These are phyloP conservation scores for Lanmaoa pseudosensibilis DNA, from an alignment of 768 basidiomycete genomes.

Conservation along the genomic window DNA sequence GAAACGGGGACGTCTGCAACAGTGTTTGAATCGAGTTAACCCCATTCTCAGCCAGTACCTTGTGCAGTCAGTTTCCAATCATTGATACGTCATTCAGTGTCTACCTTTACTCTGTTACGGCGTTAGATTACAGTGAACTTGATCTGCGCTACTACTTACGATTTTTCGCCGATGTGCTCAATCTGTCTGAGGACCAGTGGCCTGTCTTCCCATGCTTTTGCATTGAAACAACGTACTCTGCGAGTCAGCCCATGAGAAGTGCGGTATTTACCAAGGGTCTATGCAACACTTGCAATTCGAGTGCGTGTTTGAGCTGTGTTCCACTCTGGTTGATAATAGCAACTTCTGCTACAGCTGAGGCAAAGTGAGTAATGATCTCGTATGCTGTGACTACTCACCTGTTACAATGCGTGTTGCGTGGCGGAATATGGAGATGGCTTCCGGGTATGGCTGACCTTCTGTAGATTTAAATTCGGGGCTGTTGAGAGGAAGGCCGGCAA, in stretches of 20 bases:
- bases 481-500: slow-evolving; percentile 70
- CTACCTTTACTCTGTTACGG: slow-evolving; percentile 27
- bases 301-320: slow-evolving; percentile 62
- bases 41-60: slow-evolving; percentile 77
- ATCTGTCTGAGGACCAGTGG: slow-evolving; percentile 84
- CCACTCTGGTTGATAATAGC: slow-evolving; percentile 67
- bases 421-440: slow-evolving; percentile 70
- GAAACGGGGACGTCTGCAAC: slow-evolving; percentile 53
- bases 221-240: slow-evolving; percentile 74
- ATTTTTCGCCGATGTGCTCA: slow-evolving; percentile 89
- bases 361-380: slow-evolving; percentile 4
- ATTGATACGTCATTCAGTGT: neutral
- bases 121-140: neutral
- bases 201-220: slow-evolving; percentile 91
- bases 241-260: slow-evolving; percentile 1
- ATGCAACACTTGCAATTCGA: slow-evolving; percentile 63
- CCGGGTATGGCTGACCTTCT: slow-evolving; percentile 73
- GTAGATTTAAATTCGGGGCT: slow-evolving; percentile 64
- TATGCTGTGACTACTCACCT: slow-evolving; percentile 43
- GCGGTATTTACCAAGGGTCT: neutral
- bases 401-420: slow-evolving; percentile 73
- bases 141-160: slow-evolving; percentile 46
- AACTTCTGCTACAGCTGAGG: slow-evolving; percentile 73
- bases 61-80: slow-evolving; percentile 19
- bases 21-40: slow-evolving; percentile 62